phyloP scores from a whole-genome alignment of 2,329 filamentous ascomycete genomes.

The Escovopsis sp. region DNA sequence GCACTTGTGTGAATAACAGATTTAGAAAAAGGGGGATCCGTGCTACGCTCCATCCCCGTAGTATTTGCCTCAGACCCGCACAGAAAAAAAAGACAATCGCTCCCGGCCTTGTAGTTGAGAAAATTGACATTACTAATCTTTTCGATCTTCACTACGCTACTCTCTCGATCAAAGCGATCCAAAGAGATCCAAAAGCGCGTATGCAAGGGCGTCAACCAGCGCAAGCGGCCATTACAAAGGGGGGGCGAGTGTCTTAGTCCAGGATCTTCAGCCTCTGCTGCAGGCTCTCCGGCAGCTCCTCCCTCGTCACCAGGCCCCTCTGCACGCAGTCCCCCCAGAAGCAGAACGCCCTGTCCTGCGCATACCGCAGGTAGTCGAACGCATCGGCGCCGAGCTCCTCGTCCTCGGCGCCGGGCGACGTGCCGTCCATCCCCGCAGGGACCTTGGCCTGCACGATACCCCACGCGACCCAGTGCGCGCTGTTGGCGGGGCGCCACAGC shows the following conservation, averaged over 20 bases:
- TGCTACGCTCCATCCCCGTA: no score
- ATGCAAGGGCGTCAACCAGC: no score
- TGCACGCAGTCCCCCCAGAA: slow-evolving; percentile 85
- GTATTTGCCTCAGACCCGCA: no score
- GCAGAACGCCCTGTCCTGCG: slow-evolving; percentile 79
- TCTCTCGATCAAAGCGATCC: not conserved
- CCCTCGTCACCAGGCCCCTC: slow-evolving; percentile 57
- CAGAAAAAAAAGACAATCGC: no score
- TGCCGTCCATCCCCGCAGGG: slow-evolving; percentile 44
- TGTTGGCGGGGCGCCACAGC: slow-evolving; percentile 79
- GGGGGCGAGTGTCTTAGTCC: slow-evolving; percentile 26
- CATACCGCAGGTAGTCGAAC: slow-evolving; percentile 88
- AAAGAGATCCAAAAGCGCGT: slow-evolving; percentile 17
- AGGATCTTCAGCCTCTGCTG: slow-evolving; percentile 52
- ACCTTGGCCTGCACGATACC: slow-evolving; percentile 90
- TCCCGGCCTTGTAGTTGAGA: no score
- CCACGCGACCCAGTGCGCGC: slow-evolving; percentile 88
- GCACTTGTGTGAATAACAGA: no score
- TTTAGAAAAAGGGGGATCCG: no score
- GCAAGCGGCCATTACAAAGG: not conserved
- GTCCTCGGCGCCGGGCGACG: slow-evolving; percentile 24
- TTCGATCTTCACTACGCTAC: no score
- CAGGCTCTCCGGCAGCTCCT: slow-evolving; percentile 63
- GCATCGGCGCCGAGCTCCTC: slow-evolving; percentile 50
- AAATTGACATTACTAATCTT: no score